Conservation (phyloP, 495 filamentous ascomycete species). For the Lophiotrema nucula region DNA sequence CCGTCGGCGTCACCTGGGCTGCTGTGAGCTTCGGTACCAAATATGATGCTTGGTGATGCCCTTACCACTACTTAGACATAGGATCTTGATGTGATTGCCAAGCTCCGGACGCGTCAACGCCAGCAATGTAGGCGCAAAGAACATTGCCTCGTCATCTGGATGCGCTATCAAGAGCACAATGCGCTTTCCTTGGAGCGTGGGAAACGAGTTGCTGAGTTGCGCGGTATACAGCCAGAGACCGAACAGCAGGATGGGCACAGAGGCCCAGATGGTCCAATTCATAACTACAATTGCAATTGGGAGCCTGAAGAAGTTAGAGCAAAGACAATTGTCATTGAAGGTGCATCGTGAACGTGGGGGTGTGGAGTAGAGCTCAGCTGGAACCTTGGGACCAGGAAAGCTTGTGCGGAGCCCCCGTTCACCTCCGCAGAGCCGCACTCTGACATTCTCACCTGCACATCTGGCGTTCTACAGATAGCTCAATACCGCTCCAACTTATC, state of each 20-base stretch:
- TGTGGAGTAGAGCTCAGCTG: constrained; percentile 30
- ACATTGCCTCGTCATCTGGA: constrained; percentile 99
- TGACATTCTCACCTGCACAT: too few species aligned
- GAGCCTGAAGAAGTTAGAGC: too few species aligned
- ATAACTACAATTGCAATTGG: constrained; percentile 36
- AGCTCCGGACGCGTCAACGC: constrained; percentile 69
- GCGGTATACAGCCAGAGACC: constrained; percentile 57
- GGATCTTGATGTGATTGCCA: constrained; percentile 87
- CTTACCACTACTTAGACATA: constrained; percentile 83
- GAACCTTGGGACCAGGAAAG: background rate
- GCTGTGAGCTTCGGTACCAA: background rate
- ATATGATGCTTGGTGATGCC: background rate
- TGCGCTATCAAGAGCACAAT: constrained; percentile 92
- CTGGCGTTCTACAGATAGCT: too few species aligned
- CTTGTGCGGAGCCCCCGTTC: constrained; percentile 7
- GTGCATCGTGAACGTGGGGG: background rate
- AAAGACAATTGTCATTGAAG: constrained; percentile 52
- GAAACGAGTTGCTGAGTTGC: constrained; percentile 58
- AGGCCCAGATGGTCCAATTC: constrained; percentile 41
- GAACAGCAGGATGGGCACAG: constrained; percentile 61
- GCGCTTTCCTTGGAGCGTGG: constrained; percentile 70
- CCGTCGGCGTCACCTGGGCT: constrained; percentile 75
- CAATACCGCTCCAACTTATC: too few species aligned
- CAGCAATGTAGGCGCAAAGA: constrained; percentile 87
- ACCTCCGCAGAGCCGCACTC: too few species aligned